Evolutionary conservation across 1,284 basidiomycete genomes (phyloP).

Genomic region (Puccinia hordei): DNA sequence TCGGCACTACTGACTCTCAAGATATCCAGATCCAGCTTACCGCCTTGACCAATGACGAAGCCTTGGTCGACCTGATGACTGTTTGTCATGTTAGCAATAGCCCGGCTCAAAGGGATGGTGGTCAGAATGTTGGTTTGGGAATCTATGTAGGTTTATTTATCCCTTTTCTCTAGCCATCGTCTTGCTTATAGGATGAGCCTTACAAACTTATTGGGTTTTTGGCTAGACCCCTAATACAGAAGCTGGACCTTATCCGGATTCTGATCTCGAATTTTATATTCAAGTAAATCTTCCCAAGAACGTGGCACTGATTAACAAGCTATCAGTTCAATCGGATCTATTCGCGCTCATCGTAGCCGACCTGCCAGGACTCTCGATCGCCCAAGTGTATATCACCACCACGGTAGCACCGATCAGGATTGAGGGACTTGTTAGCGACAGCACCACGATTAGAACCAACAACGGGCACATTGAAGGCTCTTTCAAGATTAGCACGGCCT

Average conservation of each 20-base stretch:
- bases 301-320: not conserved
- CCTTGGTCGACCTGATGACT: slow-evolving; percentile 42
- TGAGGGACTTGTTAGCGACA: not conserved
- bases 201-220: not conserved
- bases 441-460: slow-evolving; percentile 25
- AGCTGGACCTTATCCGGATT: slow-evolving; percentile 46
- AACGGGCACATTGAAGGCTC: slow-evolving; percentile 38
- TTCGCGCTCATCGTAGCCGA: slow-evolving; percentile 19
- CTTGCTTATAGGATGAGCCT: not conserved
- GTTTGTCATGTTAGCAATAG: slow-evolving; percentile 32
- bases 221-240: slow-evolving; percentile 42
- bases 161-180: not conserved
- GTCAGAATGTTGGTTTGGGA: slow-evolving; percentile 25
- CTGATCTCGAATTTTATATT: slow-evolving; percentile 41
- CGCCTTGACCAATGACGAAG: slow-evolving; percentile 39
- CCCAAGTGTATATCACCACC: slow-evolving; percentile 21
- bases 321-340: slow-evolving; percentile 22
- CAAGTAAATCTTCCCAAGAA: slow-evolving; percentile 27
- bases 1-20: slow-evolving; percentile 29
- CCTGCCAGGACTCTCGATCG: not conserved
- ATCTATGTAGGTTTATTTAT: slow-evolving; percentile 39
- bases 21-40: slow-evolving; percentile 23
- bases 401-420: slow-evolving; percentile 24
- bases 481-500: slow-evolving; percentile 28
- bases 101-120: not conserved